These are phyloP conservation scores for Claviceps pazoutovae DNA, from an alignment of 2,329 filamentous ascomycete genomes.

Conservation along the genomic window DNA sequence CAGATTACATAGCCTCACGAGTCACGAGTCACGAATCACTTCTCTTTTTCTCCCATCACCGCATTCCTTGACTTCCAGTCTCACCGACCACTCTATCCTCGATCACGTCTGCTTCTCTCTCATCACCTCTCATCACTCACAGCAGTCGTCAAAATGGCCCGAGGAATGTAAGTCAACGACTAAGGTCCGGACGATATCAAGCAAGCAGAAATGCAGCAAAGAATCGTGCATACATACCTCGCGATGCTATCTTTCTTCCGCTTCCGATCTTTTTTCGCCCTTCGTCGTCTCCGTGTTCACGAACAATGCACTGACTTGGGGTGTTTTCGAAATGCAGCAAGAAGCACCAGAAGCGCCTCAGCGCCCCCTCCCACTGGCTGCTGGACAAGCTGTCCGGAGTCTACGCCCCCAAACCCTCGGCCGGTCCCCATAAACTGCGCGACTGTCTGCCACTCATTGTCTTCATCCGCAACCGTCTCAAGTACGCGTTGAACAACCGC, in stretches of 20 bases:
- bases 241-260: no score
- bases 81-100: no score
- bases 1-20: slow-evolving; percentile 1
- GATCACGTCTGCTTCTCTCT: slow-evolving; percentile 4
- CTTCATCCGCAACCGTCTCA: slow-evolving; percentile 92
- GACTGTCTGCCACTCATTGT: slow-evolving; percentile 98
- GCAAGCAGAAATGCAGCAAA: background rate
- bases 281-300: no score
- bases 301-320: background rate
- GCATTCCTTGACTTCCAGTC: no score
- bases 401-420: slow-evolving; percentile 56
- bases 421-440: slow-evolving; percentile 97
- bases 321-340: slow-evolving; percentile 43
- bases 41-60: slow-evolving; percentile 11
- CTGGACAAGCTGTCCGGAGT: slow-evolving; percentile 97
- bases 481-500: slow-evolving; percentile 98
- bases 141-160: slow-evolving; percentile 43
- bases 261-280: background rate
- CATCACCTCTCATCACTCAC: slow-evolving; percentile 21
- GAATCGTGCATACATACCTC: background rate
- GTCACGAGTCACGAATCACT: slow-evolving; percentile 8
- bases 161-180: slow-evolving; percentile 41
- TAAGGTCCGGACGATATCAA: background rate
- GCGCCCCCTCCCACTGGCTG: slow-evolving; percentile 98
- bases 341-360: slow-evolving; percentile 99